Evolutionary conservation across 768 basidiomycete genomes (phyloP).

Genomic region (Collybia mongolica): DNA sequence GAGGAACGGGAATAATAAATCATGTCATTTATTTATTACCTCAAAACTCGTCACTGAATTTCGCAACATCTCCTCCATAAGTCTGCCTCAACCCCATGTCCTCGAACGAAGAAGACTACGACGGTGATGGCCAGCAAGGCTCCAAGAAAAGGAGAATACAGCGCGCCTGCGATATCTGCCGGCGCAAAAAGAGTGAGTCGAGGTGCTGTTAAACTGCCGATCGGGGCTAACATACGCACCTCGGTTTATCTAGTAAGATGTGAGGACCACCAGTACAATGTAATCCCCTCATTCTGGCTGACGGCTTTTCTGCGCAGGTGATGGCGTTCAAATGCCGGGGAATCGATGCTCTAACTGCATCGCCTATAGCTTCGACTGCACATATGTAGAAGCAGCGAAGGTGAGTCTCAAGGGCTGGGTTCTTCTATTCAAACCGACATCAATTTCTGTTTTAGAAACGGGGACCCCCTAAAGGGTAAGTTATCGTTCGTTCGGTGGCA

Average conservation of each 20-base stretch:
- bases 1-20: no score
- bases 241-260: slow-evolving; percentile 53
- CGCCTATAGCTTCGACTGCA: slow-evolving; percentile 62
- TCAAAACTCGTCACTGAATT: no score
- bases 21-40: no score
- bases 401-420: no score
- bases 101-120: slow-evolving; percentile 65
- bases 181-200: slow-evolving; percentile 76
- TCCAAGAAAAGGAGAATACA: slow-evolving; percentile 73
- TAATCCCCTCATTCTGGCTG: neutral
- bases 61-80: no score
- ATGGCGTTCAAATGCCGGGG: slow-evolving; percentile 69
- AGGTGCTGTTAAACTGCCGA: neutral
- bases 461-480: slow-evolving; percentile 62
- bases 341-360: slow-evolving; percentile 70
- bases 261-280: slow-evolving; percentile 26
- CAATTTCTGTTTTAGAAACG: slow-evolving; percentile 49
- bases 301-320: no score
- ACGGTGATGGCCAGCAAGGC: slow-evolving; percentile 36
- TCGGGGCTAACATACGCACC: slow-evolving; percentile 2
- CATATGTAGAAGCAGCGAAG: slow-evolving; percentile 69
- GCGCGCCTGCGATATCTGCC: slow-evolving; percentile 79
- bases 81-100: no score
- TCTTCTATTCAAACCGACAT: no score
- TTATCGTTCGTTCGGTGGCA: neutral